Base-by-base conservation (phyloP, 2,329 filamentous ascomycete species). In the Ophiostoma himal-ulmi region DNA sequence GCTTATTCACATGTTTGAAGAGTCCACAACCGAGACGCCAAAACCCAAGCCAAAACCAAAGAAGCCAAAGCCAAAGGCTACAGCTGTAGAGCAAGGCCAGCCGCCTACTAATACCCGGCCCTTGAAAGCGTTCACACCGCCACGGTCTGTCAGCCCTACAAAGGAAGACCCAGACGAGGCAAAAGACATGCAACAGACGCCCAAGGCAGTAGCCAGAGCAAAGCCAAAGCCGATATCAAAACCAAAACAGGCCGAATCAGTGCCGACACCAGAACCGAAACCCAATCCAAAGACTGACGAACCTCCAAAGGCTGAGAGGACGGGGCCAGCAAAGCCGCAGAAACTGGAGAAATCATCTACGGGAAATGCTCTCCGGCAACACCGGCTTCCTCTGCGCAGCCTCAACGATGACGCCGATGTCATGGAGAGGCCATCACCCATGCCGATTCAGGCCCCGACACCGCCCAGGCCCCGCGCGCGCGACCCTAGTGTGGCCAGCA, bases 1-100 rank as follows among this genome's bases (percentile, higher is more conserved):
- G 5, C 81, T 92, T 26, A 89, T 92, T 69, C 85, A 85, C 54
- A 83, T 91, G 80, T 92, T 92, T 74, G 90, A 93, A 78, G 81
- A 83, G 73, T 30, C 30, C 30, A 83, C 26, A 3, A 54, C 17
- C 68, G 73, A 20, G 74, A 74, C n/a, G 78, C 80, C 20, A 10
- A 10, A 3, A 64, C 17, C 34, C 7, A 64, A n/a, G 14, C 62
- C 62, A 1, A 65, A 39, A n/a, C 34, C 62, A 8, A 65, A 41
- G 36, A 3, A 37, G 5, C 20, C 34, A 20, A 65, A 52, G 36
- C 7, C 7, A 14, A 67, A 54, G 13, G 14, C 22, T 6, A 13
- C 57, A 62, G 54, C 54, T 30, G 11, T 13, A 22, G n/a, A 54
- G 57, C n/a, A n/a, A 17, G 57, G 7, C 57, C 8, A 34, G 10